phyloP scores from a whole-genome alignment of 305 asterid species.

The Fraxinus albicans region DNA sequence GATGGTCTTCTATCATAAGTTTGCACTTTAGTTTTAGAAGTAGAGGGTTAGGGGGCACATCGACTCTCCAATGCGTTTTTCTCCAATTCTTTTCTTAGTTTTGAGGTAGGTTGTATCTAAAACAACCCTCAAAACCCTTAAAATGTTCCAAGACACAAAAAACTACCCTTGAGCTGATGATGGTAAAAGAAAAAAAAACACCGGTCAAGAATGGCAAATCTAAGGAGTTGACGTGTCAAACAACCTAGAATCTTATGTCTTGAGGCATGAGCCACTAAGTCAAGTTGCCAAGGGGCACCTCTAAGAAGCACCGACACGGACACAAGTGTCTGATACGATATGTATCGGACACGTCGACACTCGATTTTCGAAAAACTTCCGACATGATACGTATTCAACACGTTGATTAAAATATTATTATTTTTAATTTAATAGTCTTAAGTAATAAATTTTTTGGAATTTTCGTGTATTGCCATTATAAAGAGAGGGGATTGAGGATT shows the following conservation, averaged over 20 bases:
- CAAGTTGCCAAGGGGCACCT: neutral
- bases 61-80: neutral
- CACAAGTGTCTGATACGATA: too few relatives aligned
- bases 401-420: too few relatives aligned
- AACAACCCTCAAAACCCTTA: neutral
- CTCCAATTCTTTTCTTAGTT: neutral
- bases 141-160: neutral
- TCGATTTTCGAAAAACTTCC: too few relatives aligned
- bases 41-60: neutral
- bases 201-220: neutral
- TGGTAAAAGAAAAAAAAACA: neutral
- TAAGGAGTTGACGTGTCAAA: neutral
- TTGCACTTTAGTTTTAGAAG: neutral
- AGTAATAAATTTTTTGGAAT: too few relatives aligned
- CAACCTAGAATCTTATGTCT: neutral
- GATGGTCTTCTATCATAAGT: neutral
- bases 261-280: neutral
- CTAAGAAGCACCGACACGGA: too few relatives aligned
- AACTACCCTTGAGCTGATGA: neutral
- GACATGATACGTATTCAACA: too few relatives aligned
- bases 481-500: too few relatives aligned
- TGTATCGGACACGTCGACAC: too few relatives aligned
- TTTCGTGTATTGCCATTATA: too few relatives aligned
- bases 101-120: neutral
- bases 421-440: too few relatives aligned